Evolutionary conservation across 495 filamentous ascomycete genomes (phyloP), one percentile per base, ranked within the genome.

Genomic region (Trichoderma orchidacearum): DNA sequence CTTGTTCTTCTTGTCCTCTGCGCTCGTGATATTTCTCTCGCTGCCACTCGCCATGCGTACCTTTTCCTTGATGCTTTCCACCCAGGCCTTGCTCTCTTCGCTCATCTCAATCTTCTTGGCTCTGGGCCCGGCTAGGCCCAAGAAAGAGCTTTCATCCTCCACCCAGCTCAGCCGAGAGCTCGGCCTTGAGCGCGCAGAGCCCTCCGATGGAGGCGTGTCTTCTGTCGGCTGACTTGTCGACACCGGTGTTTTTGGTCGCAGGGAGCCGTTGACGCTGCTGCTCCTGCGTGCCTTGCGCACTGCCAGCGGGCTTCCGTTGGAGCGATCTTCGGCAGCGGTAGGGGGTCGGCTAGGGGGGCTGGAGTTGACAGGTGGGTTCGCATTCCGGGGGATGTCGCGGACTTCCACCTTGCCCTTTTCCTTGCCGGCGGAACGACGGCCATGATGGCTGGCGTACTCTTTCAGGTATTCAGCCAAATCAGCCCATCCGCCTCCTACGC

Each of bases 401-500:
- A 87, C 73, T 64, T 87, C 80, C 36, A 83, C 71, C 62, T 75
- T 78, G 25, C 74, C 67, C 27, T 68, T 68, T 11, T 58, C 61
- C 12, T 52, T 64, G 38, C 63, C 64, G 12, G 70, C 70, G 30
- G 79, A 76, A 17, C 82, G 71, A 4, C 79, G 79, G 38, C 89
- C 86, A 65, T 97, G 93, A 67, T 98, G 93, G 48, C 81, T 78
- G 21, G 89, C 90, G 63, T 95, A 98, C 65, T 95, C 88, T 60
- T 85, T 83, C n/a, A 98, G 76, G 65, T 95, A 97, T 68, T 96
- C 92, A 27, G 85, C 90, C 23, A 98, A 73, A 65, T 98, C 93
- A 13, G 90, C 87, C 93, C 93, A 98, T 32, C 93, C 93, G 57
- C 93, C 93, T 15, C 93, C 93, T 21, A 97, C 89, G 56, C 93